Evolutionary conservation across 192 early-diverging fungal species (phyloP).

Genomic region (Coemansia sp.): DNA sequence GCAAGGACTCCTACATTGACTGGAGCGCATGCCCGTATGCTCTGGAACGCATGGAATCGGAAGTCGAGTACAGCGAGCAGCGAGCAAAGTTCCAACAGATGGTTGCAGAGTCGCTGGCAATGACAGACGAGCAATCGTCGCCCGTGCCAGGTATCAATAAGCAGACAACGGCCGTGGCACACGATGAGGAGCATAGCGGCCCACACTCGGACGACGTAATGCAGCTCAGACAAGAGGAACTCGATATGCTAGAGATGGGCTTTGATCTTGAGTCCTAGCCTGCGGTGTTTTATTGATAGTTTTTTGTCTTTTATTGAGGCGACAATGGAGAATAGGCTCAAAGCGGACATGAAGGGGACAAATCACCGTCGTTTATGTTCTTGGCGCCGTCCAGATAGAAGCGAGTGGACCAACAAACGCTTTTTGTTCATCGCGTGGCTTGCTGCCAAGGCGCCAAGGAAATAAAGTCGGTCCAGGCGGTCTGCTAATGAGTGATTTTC

Average conservation of each 20-base stretch:
- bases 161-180: background rate
- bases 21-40: slow-evolving; percentile 45
- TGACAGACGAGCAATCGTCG: background rate
- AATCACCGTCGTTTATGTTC: no score
- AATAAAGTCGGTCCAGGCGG: no score
- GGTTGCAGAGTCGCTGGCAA: slow-evolving; percentile 46
- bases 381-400: no score
- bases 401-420: no score
- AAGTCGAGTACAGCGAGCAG: slow-evolving; percentile 30
- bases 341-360: no score
- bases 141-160: background rate
- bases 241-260: slow-evolving; percentile 32
- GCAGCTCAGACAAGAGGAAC: slow-evolving; percentile 22
- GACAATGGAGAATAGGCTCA: no score
- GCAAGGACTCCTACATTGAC: slow-evolving; percentile 33
- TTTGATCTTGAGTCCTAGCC: background rate
- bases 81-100: slow-evolving; percentile 32
- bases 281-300: background rate
- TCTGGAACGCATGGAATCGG: slow-evolving; percentile 37
- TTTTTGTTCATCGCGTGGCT: no score
- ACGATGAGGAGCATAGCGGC: background rate
- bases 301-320: background rate
- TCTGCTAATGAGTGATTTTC: no score
- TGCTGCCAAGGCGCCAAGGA: no score
- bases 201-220: slow-evolving; percentile 9